phyloP scores from a whole-genome alignment of 257 asterid species.

The Ligustrum vulgare region DNA sequence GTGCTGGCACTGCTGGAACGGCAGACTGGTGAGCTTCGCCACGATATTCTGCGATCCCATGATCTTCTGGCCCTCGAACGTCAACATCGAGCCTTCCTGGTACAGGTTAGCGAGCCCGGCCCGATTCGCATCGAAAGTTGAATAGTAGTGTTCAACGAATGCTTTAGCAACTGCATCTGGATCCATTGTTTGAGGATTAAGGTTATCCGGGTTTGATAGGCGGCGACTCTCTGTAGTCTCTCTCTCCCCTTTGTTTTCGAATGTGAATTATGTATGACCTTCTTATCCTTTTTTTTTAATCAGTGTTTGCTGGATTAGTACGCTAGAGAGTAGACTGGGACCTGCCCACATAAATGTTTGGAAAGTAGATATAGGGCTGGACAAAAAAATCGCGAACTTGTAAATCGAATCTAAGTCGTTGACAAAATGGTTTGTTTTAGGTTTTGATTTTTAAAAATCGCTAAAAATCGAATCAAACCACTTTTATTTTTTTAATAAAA shows the following conservation, averaged over 20 bases:
- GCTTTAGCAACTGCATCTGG: conserved; percentile 63
- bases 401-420: too few relatives aligned
- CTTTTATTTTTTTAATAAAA: too few relatives aligned
- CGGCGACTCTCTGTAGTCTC: neutral
- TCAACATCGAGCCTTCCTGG: conserved; percentile 59
- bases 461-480: too few relatives aligned
- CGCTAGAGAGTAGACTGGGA: conserved; percentile 19
- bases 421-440: too few relatives aligned
- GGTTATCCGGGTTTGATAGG: neutral
- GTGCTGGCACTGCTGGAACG: conserved; percentile 67
- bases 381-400: too few relatives aligned
- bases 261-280: neutral
- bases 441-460: too few relatives aligned
- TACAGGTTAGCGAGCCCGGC: conserved; percentile 52
- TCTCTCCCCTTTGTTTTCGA: neutral
- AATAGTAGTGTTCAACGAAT: conserved; percentile 63
- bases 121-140: conserved; percentile 61
- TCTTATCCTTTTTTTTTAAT: neutral
- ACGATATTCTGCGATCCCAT: conserved; percentile 52
- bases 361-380: too few relatives aligned
- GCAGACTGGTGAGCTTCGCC: conserved; percentile 50
- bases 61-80: conserved; percentile 63
- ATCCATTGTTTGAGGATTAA: conserved; percentile 39
- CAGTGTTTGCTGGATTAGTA: conserved; percentile 21
- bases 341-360: neutral